These are phyloP conservation scores for Astraeus odoratus DNA, from an alignment of 768 basidiomycete genomes.

Conservation along the genomic window DNA sequence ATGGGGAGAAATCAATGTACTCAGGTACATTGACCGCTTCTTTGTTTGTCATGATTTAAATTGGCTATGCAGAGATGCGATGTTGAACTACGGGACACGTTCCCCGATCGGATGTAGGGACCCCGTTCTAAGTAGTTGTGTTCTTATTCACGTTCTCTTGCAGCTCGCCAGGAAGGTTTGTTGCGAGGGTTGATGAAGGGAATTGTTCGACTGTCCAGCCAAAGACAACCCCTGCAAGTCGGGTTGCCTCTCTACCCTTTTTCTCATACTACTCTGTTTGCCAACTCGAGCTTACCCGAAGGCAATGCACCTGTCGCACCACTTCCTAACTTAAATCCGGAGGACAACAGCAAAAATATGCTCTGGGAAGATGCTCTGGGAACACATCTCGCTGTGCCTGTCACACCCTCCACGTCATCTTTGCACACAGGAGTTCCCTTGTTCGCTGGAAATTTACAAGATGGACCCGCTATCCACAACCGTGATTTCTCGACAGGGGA, in stretches of 20 bases:
- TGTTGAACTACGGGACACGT: constrained; percentile 72
- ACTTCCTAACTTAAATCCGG: constrained; percentile 18
- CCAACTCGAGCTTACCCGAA: constrained; percentile 36
- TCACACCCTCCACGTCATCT: neutral
- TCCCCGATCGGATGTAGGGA: constrained; percentile 79
- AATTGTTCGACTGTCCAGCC: constrained; percentile 75
- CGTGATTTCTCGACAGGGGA: neutral
- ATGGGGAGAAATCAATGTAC: constrained; percentile 84
- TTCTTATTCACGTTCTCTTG: constrained; percentile 7
- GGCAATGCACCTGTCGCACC: constrained; percentile 25
- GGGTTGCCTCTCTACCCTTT: constrained; percentile 78
- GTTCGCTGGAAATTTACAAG: neutral
- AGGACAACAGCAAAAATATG: constrained; percentile 3
- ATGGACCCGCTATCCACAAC: neutral
- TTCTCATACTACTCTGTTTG: constrained; percentile 60
- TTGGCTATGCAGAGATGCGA: constrained; percentile 53
- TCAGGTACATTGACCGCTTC: constrained; percentile 44
- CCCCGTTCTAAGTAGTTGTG: neutral
- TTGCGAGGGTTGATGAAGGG: constrained; percentile 81
- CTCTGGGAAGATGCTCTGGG: too few species aligned
- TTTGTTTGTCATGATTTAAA: constrained; percentile 4
- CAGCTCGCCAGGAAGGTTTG: constrained; percentile 78
- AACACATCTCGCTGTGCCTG: constrained; percentile 5
- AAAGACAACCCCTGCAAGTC: constrained; percentile 73
- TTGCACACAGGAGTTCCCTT: neutral